Evolutionary conservation across 2,329 filamentous ascomycete genomes (phyloP).

Genomic region (Pseudocercospora crystallina): DNA sequence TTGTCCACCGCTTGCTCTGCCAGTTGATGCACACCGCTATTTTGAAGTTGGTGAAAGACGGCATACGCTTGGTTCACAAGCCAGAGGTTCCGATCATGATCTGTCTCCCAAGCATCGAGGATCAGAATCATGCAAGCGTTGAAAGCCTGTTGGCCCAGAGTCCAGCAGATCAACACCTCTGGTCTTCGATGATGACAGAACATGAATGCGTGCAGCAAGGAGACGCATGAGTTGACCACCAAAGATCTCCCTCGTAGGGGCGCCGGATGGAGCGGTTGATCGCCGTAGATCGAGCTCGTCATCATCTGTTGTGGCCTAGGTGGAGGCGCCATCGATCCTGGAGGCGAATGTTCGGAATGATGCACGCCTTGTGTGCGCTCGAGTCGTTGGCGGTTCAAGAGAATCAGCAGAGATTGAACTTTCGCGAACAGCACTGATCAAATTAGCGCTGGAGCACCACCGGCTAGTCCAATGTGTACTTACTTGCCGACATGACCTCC

Average conservation of each 20-base stretch:
- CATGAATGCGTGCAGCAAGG: slow-evolving; percentile 46
- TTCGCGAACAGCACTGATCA: slow-evolving; percentile 46
- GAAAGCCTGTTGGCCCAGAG: slow-evolving; percentile 51
- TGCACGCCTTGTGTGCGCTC: slow-evolving; percentile 30
- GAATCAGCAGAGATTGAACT: slow-evolving; percentile 49
- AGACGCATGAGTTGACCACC: slow-evolving; percentile 44
- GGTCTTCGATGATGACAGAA: slow-evolving; percentile 48
- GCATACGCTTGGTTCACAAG: slow-evolving; percentile 43
- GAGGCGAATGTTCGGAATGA: slow-evolving; percentile 20
- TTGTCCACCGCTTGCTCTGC: slow-evolving; percentile 46
- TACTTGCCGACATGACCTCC: slow-evolving; percentile 47
- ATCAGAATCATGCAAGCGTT: slow-evolving; percentile 52
- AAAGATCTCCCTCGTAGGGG: slow-evolving; percentile 40
- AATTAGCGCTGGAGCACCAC: not conserved
- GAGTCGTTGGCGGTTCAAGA: slow-evolving; percentile 49
- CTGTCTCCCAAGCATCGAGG: slow-evolving; percentile 47
- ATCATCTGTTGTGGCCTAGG: slow-evolving; percentile 16
- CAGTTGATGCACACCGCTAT: slow-evolving; percentile 46
- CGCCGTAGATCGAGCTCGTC: slow-evolving; percentile 17
- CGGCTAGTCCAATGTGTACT: slow-evolving; percentile 15
- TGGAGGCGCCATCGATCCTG: slow-evolving; percentile 17
- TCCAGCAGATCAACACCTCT: slow-evolving; percentile 49
- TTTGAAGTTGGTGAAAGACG: slow-evolving; percentile 45
- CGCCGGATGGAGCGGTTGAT: slow-evolving; percentile 27
- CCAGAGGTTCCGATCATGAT: slow-evolving; percentile 37